Evolutionary conservation across 129 eudicot species (phyloP), one percentile per base, ranked within the genome.

Genomic region (Helichrysum umbraculigerum): DNA sequence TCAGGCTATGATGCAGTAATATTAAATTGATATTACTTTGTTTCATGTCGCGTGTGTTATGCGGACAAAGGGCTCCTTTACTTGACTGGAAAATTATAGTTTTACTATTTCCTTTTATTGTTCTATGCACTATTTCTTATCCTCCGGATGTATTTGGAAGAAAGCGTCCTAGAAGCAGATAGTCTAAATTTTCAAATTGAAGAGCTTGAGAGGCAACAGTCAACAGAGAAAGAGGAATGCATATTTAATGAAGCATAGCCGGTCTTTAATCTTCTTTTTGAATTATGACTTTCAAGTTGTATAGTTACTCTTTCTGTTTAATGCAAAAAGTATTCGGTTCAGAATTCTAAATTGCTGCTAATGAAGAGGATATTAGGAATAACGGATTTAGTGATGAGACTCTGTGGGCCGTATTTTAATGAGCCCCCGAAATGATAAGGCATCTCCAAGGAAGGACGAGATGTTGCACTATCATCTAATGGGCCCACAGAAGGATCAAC

Each of bases 171-270:
- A 76, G 91, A 90, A 85, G 89, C 85, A 50, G 88, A 88, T 58
- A 73, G 81, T 69, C 81, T 93, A 64, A 84, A 71, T 59, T 83
- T 81, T n/a, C 82, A 78, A 80, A 81, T 86, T 62, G 81, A 84
- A 75, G 96, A 88, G 54, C 89, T 93, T 73, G 97, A 93, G 79
- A 76, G 75, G 80, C 92, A 88, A 72, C 76, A 90, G 47, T 56
- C 70, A 75, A 62, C 73, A 29, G 96, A 93, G 83, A 88, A 85
- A 77, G 96, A 88, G 39, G 93, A 93, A 64, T 77, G 81, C 73
- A 85, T 87, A 71, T 57, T 3, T 25, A 28, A 16, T 22, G 28
- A 66, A 17, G 64, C 65, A 65, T 61, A 50, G 17, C 76, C 17
- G 47, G 7, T 56, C 58, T 56, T 28, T 56, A 19, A 17, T 22